Base-by-base conservation (phyloP, 495 filamentous ascomycete genomes). In the Penicillium maclennaniae region DNA sequence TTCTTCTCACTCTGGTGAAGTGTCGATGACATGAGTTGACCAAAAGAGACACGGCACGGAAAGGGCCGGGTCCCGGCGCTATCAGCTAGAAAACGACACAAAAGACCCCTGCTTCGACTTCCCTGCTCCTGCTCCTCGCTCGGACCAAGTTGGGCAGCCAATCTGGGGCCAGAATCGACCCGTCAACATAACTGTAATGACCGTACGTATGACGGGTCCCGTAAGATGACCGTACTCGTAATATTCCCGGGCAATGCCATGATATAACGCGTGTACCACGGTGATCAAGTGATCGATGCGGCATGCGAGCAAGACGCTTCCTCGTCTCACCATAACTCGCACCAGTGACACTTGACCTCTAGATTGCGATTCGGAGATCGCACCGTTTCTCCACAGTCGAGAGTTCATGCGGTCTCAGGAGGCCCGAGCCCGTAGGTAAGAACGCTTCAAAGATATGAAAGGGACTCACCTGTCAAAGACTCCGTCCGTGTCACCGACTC, bases 391-490 rank as follows among this genome's bases (percentile, higher is more conserved):
- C 67, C 67, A 70, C 63, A 55, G 63, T 52, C 63, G 40, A 53
- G 56, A 43, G 50, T 61, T 58, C 59, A 61, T 59, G 47, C 45
- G 40, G 52, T 56, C 43, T 56, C 36, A 49, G 53, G 38, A 55
- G 60, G 60, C 50, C 58, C 45, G 58, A 66, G 60, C 52, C 60
- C 60, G 52, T 41, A 37, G 49, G 58, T 59, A 23, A 56, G 38
- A 56, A 59, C 45, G 37, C 52, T 52, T 45, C 47, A 41, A 40
- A 21, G 46, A 59, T 45, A 56, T 47, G 56, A 58, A 58, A 47
- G 26, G 46, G 51, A 83, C 91, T 86, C 83, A 97, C 91, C 89
- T 92, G 80, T 97, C 90, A 69, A 96, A 75, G 59, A 83, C 78
- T 50, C 89, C 85, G 69, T 91, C 80, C 8, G 86, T 82, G 65